Percentiles rank a stretch among this genome's conserved stretches.
Conservation (phyloP, 2,329 filamentous ascomycete species). For the Metarhizium brunneum region DNA sequence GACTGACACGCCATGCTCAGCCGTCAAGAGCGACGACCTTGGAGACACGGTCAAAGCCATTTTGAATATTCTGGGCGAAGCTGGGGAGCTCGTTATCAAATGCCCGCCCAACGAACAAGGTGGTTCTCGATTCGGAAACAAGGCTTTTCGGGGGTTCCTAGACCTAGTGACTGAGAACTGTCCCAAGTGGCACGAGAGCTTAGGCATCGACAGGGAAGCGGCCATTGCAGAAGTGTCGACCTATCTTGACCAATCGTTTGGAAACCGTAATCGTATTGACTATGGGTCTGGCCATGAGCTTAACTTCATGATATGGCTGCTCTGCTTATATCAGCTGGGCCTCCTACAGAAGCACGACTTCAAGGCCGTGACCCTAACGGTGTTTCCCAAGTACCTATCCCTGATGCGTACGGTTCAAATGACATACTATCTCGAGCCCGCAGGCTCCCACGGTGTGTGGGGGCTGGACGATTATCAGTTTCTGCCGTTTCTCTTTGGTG, state of each 20-base stretch:
- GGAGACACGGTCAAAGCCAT: slow-evolving; percentile 54
- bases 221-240: slow-evolving; percentile 64
- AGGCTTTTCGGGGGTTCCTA: slow-evolving; percentile 75
- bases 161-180: slow-evolving; percentile 53
- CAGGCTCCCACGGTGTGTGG: slow-evolving; percentile 96
- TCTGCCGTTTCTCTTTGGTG: slow-evolving; percentile 88
- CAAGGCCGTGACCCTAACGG: slow-evolving; percentile 60
- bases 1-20: slow-evolving; percentile 56
- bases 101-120: slow-evolving; percentile 78
- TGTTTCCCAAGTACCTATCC: slow-evolving; percentile 74
- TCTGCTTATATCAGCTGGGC: slow-evolving; percentile 79
- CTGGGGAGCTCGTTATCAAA: slow-evolving; percentile 54
- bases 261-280: slow-evolving; percentile 80
- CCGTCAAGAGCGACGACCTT: slow-evolving; percentile 45
- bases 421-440: slow-evolving; percentile 93
- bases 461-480: slow-evolving; percentile 97
- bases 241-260: slow-evolving; percentile 78
- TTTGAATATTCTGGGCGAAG: slow-evolving; percentile 58
- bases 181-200: slow-evolving; percentile 51
- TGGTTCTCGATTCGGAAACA: slow-evolving; percentile 91
- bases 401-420: slow-evolving; percentile 84
- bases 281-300: slow-evolving; percentile 97
- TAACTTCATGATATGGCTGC: slow-evolving; percentile 92
- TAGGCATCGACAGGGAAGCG: slow-evolving; percentile 41
- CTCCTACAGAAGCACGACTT: slow-evolving; percentile 59